Base-by-base conservation (phyloP, 257 asterid species). In the Solanum etuberosum region DNA sequence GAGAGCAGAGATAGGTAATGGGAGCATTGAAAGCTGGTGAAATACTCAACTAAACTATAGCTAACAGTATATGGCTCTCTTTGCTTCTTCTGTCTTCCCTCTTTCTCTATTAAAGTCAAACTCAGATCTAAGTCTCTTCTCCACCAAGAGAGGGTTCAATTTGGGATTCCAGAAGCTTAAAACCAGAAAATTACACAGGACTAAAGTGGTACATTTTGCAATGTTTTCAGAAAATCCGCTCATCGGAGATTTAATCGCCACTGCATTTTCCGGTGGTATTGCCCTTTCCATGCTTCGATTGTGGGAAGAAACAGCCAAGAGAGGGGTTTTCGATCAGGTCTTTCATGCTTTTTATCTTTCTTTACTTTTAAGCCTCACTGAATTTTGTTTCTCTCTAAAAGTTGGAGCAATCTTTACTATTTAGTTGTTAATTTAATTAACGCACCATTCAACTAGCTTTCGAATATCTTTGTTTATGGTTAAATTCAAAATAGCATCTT, bases 301-400 rank as follows among this genome's bases (percentile, higher is more conserved):
- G 40, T 91, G 92, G 92, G 88, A 89, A 80, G 94, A 88, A 78
- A 85, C 90, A 15, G 94, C 92, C 37, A 92, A 85, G 73, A 88
- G 87, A 81, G 87, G 88, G 40, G 21, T 90, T n/a, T 84, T 92
- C 38, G 91, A 91, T 86, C 90, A 89, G 91, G 94, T 92, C 51
- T 16, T 65, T 38, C 77, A 13, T 35, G 42, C 46, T 34, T 73
- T 67, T 70, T 7, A 70, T 67, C 74, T 67, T 67, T 67, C 74
- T 67, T 68, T 68, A 68, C 76, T 31, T 31, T 32, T 32, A 29
- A 68, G 9, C 9, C 35, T 15, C 25, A 54, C 77, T 70, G 7
- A 40, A 7, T 32, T 70, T 21, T 32, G 42, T 67, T 67, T 29
- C 74, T 67, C 37, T 29, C 67, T 59, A 8, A 8, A 21, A 59